Percentiles rank a stretch among this genome's conserved stretches.
These are phyloP conservation scores for Logfia minima DNA, from an alignment of 129 eudicot species.

Conservation along the genomic window DNA sequence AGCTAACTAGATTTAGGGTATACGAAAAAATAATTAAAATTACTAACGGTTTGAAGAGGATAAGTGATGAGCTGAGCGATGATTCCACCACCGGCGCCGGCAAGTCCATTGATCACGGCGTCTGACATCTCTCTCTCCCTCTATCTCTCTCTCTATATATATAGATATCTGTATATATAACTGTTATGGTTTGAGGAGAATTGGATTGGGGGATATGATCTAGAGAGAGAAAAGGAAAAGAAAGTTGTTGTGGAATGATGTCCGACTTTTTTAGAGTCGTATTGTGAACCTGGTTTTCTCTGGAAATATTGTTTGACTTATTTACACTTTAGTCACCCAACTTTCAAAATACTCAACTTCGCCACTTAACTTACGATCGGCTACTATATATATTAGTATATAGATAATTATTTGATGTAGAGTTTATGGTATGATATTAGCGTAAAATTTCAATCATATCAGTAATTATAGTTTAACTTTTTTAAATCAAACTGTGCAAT, in stretches of 20 bases:
- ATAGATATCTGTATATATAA: too few relatives aligned
- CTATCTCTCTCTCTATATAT: neutral
- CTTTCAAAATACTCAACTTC: constrained; percentile 2
- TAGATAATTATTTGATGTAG: too few relatives aligned
- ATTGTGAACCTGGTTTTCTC: constrained; percentile 17
- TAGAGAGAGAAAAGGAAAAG: constrained; percentile 31
- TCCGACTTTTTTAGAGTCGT: constrained; percentile 24
- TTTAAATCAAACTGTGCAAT: too few relatives aligned
- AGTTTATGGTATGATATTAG: too few relatives aligned
- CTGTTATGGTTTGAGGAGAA: neutral
- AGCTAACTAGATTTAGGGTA: neutral
- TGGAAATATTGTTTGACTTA: neutral
- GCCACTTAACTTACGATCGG: constrained; percentile 6
- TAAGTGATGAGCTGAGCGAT: constrained; percentile 98
- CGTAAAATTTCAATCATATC: too few relatives aligned
- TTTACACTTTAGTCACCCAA: constrained; percentile 8
- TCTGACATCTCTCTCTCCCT: constrained; percentile 60
- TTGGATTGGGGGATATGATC: constrained; percentile 28
- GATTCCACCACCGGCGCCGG: constrained; percentile 99
- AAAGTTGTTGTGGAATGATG: constrained; percentile 18
- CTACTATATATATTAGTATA: too few relatives aligned
- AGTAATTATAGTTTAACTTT: too few relatives aligned
- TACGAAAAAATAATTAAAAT: neutral
- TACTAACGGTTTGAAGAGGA: constrained; percentile 81
- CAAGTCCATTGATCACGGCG: constrained; percentile 87